Evolutionary conservation across 2,329 filamentous ascomycete genomes (phyloP).

Genomic region (Penicillium thymicola): DNA sequence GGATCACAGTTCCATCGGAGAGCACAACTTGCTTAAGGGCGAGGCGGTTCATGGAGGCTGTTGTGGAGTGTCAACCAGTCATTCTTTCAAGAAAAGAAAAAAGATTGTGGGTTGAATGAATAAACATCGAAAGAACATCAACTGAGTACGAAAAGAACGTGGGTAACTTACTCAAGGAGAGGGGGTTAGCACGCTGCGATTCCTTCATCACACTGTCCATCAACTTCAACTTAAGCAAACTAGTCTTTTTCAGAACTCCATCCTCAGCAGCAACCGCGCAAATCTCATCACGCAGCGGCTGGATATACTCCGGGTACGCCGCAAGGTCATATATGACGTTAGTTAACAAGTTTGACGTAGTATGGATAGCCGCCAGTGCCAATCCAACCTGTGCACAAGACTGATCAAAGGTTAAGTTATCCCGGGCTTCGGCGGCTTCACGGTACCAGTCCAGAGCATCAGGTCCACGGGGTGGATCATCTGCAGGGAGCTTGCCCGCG

Average conservation of each 20-base stretch:
- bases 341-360: slow-evolving; percentile 37
- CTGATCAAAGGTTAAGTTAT: slow-evolving; percentile 13
- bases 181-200: slow-evolving; percentile 29
- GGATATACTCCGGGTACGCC: slow-evolving; percentile 50
- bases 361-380: slow-evolving; percentile 34
- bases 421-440: slow-evolving; percentile 12
- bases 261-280: slow-evolving; percentile 42
- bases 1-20: slow-evolving; percentile 31
- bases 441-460: slow-evolving; percentile 32
- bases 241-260: slow-evolving; percentile 35
- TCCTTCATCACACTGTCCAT: slow-evolving; percentile 39
- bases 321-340: slow-evolving; percentile 55
- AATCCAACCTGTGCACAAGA: slow-evolving; percentile 26
- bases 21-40: slow-evolving; percentile 23
- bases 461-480: slow-evolving; percentile 13
- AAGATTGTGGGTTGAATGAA: background rate
- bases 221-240: slow-evolving; percentile 33
- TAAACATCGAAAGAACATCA: background rate
- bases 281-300: slow-evolving; percentile 53
- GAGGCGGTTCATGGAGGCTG: slow-evolving; percentile 28
- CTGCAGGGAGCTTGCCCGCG: slow-evolving; percentile 18
- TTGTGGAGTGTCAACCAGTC: background rate
- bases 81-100: background rate
- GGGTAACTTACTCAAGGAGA: slow-evolving; percentile 24
- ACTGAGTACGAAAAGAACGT: background rate